Evolutionary conservation across 331 rosid species (phyloP).

Genomic region (Spiraea crenata): DNA sequence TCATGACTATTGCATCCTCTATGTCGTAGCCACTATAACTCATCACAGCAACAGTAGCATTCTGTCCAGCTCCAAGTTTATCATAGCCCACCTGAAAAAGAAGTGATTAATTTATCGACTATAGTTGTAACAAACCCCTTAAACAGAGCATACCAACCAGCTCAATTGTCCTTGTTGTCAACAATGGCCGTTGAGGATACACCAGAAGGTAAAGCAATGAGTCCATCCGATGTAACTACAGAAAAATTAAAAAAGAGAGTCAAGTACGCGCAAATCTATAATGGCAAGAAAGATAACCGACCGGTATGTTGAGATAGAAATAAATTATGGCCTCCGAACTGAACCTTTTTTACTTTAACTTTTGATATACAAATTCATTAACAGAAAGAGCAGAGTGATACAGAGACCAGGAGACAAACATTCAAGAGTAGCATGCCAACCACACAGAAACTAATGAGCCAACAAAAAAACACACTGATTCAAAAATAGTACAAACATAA

Average conservation of each 20-base stretch:
- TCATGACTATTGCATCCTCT: conserved; percentile 98
- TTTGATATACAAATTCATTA: no score
- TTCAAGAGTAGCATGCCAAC: no score
- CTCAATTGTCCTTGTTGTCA: conserved; percentile 87
- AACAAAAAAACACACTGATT: no score
- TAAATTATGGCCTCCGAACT: no score
- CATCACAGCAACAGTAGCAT: conserved; percentile 98
- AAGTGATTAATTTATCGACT: no score
- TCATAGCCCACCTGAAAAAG: conserved; percentile 68
- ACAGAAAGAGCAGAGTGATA: no score
- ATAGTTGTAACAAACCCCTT: no score
- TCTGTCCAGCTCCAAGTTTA: conserved; percentile 97
- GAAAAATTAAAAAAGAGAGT: not conserved
- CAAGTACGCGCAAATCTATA: not conserved
- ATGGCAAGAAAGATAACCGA: not conserved
- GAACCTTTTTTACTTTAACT: no score
- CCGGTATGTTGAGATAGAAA: no score
- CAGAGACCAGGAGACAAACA: no score
- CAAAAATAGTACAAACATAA: no score
- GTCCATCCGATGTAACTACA: conserved; percentile 67
- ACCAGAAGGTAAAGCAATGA: conserved; percentile 80
- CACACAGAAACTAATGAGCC: no score
- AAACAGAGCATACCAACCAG: conserved; percentile 18
- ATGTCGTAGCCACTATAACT: conserved; percentile 98
- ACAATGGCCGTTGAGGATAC: conserved; percentile 90